phyloP scores from a whole-genome alignment of 73 alveolate genomes.

The Effrenium voratum region DNA sequence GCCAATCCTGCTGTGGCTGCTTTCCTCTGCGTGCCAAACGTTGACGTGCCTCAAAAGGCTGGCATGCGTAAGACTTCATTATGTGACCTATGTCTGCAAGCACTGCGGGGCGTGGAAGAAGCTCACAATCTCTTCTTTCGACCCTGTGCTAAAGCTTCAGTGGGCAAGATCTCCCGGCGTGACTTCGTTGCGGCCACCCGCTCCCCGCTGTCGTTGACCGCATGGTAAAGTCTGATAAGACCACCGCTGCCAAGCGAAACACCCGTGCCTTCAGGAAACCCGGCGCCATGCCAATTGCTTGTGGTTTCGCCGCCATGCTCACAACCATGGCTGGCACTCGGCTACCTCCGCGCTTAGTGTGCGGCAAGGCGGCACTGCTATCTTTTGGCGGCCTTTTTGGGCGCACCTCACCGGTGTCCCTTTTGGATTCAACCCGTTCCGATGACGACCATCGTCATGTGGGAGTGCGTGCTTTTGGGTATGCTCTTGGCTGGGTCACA shows the following conservation, averaged over 20 bases:
- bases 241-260: not conserved
- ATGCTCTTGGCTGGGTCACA: not conserved
- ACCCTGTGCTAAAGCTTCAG: not conserved
- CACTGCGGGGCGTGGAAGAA: not conserved
- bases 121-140: not conserved
- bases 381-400: not conserved
- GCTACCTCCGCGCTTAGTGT: not conserved
- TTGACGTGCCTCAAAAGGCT: not conserved
- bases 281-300: not conserved
- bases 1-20: not conserved
- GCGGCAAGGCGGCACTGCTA: no score
- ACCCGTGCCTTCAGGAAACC: not conserved
- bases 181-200: not conserved
- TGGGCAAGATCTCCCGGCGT: not conserved
- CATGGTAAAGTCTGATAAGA: not conserved
- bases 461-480: not conserved
- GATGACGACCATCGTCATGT: not conserved
- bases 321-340: not conserved
- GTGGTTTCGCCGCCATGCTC: not conserved
- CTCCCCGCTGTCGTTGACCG: not conserved
- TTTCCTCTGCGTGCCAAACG: not conserved
- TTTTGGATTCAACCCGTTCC: no score
- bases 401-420: not conserved
- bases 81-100: not conserved
- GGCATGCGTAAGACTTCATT: not conserved